Evolutionary conservation across 306 rosid genomes (phyloP).

Genomic region (Cucumis sativus): DNA sequence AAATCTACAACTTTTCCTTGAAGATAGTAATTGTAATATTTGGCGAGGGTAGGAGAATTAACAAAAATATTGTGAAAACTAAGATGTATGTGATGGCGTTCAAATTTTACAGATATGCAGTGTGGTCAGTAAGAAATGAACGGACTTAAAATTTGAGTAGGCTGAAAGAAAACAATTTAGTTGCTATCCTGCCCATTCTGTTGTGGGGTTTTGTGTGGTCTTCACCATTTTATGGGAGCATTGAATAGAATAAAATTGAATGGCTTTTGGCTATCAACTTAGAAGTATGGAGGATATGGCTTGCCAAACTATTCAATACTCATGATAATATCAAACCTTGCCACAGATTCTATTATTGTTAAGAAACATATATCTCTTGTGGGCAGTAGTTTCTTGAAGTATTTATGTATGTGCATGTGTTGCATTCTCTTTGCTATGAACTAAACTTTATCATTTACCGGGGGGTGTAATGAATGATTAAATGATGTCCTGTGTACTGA

Average conservation of each 20-base stretch:
- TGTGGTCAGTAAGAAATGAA: background rate
- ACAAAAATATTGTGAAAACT: background rate
- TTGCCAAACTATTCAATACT: background rate
- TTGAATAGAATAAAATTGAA: background rate
- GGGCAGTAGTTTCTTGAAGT: background rate
- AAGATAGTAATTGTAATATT: background rate
- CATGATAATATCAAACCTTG: background rate
- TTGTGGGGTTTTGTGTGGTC: background rate
- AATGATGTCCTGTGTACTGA: background rate
- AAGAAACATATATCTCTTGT: background rate
- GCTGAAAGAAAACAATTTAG: background rate
- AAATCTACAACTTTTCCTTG: background rate
- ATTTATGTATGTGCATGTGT: background rate
- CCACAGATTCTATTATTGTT: background rate
- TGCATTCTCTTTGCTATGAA: background rate
- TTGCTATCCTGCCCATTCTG: background rate
- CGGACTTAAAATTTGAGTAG: background rate
- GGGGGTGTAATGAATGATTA: background rate
- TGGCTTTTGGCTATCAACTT: background rate
- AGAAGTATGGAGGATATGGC: background rate
- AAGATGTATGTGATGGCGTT: background rate
- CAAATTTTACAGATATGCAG: background rate
- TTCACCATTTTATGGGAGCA: background rate
- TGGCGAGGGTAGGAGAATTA: background rate
- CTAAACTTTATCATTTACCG: background rate